Percentiles rank a stretch among this genome's conserved stretches.
phyloP scores from a whole-genome alignment of 306 rosid species.

The Begonia peltatifolia region DNA sequence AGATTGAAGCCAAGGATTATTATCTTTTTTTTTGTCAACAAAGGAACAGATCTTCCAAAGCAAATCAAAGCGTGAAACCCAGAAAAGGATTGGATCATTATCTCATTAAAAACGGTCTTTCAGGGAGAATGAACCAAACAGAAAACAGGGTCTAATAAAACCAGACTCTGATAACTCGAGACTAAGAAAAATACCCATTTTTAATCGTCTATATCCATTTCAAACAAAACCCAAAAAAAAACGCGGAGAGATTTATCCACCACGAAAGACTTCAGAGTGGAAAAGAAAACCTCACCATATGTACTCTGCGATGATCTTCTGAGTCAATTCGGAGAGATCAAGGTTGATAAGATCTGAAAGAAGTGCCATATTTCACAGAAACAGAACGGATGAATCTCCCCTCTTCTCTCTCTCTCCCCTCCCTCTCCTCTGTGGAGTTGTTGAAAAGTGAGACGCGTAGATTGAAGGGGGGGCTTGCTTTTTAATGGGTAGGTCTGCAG shows the following conservation, averaged over 20 bases:
- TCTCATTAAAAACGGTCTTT: too few species aligned
- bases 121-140: too few species aligned
- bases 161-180: too few species aligned
- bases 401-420: background rate
- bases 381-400: background rate
- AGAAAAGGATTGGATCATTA: too few species aligned
- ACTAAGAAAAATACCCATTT: too few species aligned
- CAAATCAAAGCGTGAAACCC: too few species aligned
- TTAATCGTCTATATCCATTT: too few species aligned
- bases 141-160: too few species aligned
- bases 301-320: conserved; percentile 34
- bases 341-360: conserved; percentile 35
- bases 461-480: background rate
- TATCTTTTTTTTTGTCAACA: too few species aligned
- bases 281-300: conserved; percentile 19
- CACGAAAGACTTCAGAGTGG: background rate
- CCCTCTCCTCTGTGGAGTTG: background rate
- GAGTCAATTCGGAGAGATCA: conserved; percentile 20
- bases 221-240: too few species aligned
- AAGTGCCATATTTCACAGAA: conserved; percentile 12
- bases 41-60: too few species aligned
- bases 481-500: background rate
- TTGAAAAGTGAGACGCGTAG: background rate
- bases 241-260: background rate
- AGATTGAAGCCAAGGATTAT: too few species aligned